These are phyloP conservation scores for Dysphania ambrosioides DNA, from an alignment of 148 eudicot genomes.

Conservation along the genomic window DNA sequence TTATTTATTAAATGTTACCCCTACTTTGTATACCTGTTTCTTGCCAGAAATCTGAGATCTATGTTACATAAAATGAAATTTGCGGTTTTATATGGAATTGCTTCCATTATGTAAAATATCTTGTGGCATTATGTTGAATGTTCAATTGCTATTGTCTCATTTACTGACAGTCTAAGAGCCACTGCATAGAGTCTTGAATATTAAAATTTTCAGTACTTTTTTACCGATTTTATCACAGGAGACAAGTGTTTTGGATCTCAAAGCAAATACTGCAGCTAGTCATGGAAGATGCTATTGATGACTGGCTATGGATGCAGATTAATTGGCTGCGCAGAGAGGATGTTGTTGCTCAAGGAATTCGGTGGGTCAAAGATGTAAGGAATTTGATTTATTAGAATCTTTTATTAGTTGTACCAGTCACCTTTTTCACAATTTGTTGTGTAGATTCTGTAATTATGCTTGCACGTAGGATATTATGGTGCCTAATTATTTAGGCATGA, in stretches of 20 bases:
- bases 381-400: constrained; percentile 8
- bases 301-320: constrained; percentile 86
- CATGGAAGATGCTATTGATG: constrained; percentile 99
- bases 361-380: constrained; percentile 92
- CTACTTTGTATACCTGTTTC: background rate
- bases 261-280: constrained; percentile 91
- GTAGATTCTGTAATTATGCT: background rate
- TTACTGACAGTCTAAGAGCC: background rate
- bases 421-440: background rate
- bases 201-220: too few relatives aligned
- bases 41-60: constrained; percentile 10
- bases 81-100: background rate
- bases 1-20: background rate
- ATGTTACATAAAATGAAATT: background rate
- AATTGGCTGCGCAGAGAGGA: constrained; percentile 87
- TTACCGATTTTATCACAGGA: constrained; percentile 43
- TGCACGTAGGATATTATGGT: background rate
- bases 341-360: constrained; percentile 72
- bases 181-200: too few relatives aligned
- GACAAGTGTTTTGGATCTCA: constrained; percentile 98
- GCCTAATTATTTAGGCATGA: too few relatives aligned
- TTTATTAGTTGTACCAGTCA: constrained; percentile 1
- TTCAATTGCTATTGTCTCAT: background rate
- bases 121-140: background rate
- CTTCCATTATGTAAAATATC: background rate